A percentile compares a stretch with the other conserved stretches of the same genome.
phyloP scores from a whole-genome alignment of 768 basidiomycete species.

The Hericium alpestre region DNA sequence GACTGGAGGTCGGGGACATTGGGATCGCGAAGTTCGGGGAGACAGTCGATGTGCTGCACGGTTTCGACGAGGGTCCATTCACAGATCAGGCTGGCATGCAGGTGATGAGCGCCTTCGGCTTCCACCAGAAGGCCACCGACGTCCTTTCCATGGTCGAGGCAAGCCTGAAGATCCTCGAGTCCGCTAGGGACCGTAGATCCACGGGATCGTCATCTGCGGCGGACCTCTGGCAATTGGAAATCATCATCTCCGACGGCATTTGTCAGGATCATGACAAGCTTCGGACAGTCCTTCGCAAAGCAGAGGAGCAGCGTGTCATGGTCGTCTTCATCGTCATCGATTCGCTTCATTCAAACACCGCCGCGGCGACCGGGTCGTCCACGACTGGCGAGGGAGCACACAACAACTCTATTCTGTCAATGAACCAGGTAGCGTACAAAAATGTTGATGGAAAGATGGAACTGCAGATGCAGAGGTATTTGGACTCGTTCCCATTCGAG shows the following conservation, averaged over 20 bases:
- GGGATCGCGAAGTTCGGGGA: conserved; percentile 87
- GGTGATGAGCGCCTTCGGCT: conserved; percentile 77
- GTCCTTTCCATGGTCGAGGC: conserved; percentile 74
- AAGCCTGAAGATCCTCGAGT: conserved; percentile 63
- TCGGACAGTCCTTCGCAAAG: conserved; percentile 67
- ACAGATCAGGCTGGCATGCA: conserved; percentile 71
- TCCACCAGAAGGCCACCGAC: conserved; percentile 84
- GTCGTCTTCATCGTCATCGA: conserved; percentile 95
- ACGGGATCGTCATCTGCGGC: conserved; percentile 53
- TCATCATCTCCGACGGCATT: conserved; percentile 98
- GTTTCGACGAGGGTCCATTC: conserved; percentile 73
- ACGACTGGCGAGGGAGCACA: conserved; percentile 10
- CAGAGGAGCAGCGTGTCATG: conserved; percentile 85
- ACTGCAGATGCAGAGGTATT: conserved; percentile 76
- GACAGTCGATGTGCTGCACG: conserved; percentile 77
- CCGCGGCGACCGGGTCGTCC: conserved; percentile 5
- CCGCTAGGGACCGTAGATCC: conserved; percentile 59
- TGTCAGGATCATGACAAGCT: conserved; percentile 91
- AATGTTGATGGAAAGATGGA: conserved; percentile 74
- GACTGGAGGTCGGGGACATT: conserved; percentile 92
- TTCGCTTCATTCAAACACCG: conserved; percentile 52
- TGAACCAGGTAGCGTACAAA: conserved; percentile 87
- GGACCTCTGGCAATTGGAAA: conserved; percentile 94
- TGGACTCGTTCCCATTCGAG: conserved; percentile 97
- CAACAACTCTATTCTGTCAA: conserved; percentile 78